A percentile compares a stretch with the other conserved stretches of the same genome.
These are phyloP conservation scores for Boeremia lycopersici DNA, from an alignment of 2,329 filamentous ascomycete species.

Conservation along the genomic window DNA sequence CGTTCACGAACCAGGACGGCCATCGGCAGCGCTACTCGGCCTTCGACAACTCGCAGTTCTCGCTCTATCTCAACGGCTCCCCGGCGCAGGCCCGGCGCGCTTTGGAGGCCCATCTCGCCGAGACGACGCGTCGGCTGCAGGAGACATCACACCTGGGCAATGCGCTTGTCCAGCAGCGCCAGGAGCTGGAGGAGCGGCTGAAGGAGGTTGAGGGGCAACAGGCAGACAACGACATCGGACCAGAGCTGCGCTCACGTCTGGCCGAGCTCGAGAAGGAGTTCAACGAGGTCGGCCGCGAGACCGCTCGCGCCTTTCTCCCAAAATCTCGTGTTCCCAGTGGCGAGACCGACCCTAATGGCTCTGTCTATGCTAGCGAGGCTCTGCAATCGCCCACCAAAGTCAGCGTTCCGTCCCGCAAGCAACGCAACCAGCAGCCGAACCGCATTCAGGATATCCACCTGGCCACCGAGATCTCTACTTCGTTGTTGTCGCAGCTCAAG, in stretches of 20 bases:
- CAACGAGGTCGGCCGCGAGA: slow-evolving; percentile 90
- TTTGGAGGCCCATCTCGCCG: slow-evolving; percentile 86
- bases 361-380: slow-evolving; percentile 77
- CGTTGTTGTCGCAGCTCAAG: slow-evolving; percentile 89
- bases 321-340: slow-evolving; percentile 74
- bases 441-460: slow-evolving; percentile 96
- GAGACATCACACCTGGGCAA: slow-evolving; percentile 90
- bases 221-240: slow-evolving; percentile 72
- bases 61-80: slow-evolving; percentile 75
- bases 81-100: slow-evolving; percentile 87
- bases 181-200: slow-evolving; percentile 79
- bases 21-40: slow-evolving; percentile 74
- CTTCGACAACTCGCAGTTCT: slow-evolving; percentile 82
- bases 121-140: slow-evolving; percentile 89
- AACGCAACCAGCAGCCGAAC: slow-evolving; percentile 86
- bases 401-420: slow-evolving; percentile 82
- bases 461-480: slow-evolving; percentile 96
- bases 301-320: slow-evolving; percentile 85
- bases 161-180: slow-evolving; percentile 83
- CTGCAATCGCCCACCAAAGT: slow-evolving; percentile 88
- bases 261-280: slow-evolving; percentile 92
- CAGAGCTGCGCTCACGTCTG: slow-evolving; percentile 82
- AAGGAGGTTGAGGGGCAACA: slow-evolving; percentile 82
- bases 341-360: slow-evolving; percentile 43
- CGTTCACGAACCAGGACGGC: slow-evolving; percentile 51